phyloP scores from a whole-genome alignment of 495 filamentous ascomycete genomes.

The Cercophora sp. region DNA sequence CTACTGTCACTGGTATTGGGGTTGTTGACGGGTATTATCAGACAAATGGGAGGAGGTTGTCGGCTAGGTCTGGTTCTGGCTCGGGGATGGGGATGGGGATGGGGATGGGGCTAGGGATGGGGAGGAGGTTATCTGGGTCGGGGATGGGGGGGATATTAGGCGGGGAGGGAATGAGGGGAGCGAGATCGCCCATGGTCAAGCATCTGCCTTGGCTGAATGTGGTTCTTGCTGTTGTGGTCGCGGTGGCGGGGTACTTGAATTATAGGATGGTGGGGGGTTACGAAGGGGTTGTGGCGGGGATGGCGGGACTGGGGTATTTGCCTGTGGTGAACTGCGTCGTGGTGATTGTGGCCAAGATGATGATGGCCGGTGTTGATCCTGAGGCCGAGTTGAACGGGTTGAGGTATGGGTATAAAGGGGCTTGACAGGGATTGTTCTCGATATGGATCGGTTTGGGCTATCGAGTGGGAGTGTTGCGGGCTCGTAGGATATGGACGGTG shows the following conservation, averaged over 20 bases:
- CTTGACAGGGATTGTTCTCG: no score
- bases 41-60: no score
- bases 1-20: slow-evolving; percentile 31
- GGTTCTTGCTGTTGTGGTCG: slow-evolving; percentile 36
- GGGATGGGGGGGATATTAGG: background rate
- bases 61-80: no score
- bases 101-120: slow-evolving; percentile 1
- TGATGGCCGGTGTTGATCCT: slow-evolving; percentile 55
- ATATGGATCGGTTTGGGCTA: no score
- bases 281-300: background rate
- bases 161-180: background rate
- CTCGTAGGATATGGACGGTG: no score
- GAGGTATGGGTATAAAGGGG: slow-evolving; percentile 59
- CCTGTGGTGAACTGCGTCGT: slow-evolving; percentile 45
- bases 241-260: slow-evolving; percentile 29
- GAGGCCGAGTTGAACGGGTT: slow-evolving; percentile 48
- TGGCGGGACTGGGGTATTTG: slow-evolving; percentile 30
- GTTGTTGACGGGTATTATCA: no score
- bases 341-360: slow-evolving; percentile 44
- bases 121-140: background rate
- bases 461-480: no score
- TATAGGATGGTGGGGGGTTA: slow-evolving; percentile 2
- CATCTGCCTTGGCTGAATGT: slow-evolving; percentile 49
- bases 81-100: no score
- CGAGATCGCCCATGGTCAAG: slow-evolving; percentile 33